phyloP scores from a whole-genome alignment of 2,329 filamentous ascomycete genomes.

The Microdochium nivale region DNA sequence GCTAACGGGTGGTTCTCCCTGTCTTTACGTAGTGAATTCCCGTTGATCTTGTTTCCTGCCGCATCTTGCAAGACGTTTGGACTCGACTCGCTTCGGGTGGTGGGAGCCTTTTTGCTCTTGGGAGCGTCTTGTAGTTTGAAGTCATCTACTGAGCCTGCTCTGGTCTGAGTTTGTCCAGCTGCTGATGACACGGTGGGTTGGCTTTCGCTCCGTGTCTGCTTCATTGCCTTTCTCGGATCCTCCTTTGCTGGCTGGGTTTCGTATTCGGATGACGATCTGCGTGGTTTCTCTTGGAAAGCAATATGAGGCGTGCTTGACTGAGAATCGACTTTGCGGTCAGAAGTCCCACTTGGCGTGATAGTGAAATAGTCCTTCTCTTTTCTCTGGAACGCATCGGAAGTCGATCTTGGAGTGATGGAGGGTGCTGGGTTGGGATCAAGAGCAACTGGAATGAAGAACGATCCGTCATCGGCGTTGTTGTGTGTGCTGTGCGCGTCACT shows the following conservation, averaged over 20 bases:
- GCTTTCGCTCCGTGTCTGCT: neutral
- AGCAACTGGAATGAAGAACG: conserved; percentile 69
- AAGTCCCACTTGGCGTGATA: conserved; percentile 23
- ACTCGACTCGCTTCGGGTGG: conserved; percentile 35
- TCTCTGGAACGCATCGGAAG: conserved; percentile 36
- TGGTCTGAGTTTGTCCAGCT: neutral
- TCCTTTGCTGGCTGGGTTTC: conserved; percentile 44
- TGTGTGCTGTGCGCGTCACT: conserved; percentile 19
- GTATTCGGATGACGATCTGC: conserved; percentile 53
- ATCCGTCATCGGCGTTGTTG: conserved; percentile 47
- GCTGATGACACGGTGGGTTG: neutral
- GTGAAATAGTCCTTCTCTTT: conserved; percentile 55
- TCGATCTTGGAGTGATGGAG: conserved; percentile 44
- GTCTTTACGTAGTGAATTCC: conserved; percentile 26
- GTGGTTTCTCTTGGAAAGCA: conserved; percentile 78
- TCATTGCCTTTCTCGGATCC: neutral
- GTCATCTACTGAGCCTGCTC: conserved; percentile 33
- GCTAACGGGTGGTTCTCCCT: conserved; percentile 18
- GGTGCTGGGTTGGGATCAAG: conserved; percentile 60
- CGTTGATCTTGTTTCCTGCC: conserved; percentile 24
- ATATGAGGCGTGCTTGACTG: conserved; percentile 72
- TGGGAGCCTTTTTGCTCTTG: conserved; percentile 44
- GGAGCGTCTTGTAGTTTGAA: conserved; percentile 80
- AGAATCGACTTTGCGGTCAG: conserved; percentile 39
- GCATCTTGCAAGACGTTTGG: conserved; percentile 30